Conservation (phyloP, 73 alveolate genomes). For the Durusdinium trenchii region DNA sequence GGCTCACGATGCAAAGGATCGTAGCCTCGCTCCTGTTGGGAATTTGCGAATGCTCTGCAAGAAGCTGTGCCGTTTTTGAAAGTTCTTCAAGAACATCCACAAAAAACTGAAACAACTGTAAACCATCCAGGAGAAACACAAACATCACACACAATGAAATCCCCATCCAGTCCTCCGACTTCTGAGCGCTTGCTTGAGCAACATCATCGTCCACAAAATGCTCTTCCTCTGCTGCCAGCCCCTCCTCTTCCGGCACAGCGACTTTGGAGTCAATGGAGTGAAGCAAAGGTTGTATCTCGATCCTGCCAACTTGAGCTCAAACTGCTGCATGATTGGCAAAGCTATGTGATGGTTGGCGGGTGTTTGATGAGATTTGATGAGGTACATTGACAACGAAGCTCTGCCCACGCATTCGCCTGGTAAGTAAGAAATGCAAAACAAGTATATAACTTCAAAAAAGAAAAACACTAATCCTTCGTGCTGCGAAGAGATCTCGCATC, state of each 20-base stretch:
- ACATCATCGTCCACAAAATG: conserved; percentile 83
- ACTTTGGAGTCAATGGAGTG: conserved; percentile 73
- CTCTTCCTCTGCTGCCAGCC: conserved; percentile 52
- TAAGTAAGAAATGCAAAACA: background rate
- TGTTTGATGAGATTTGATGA: background rate
- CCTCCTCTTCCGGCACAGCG: conserved; percentile 1
- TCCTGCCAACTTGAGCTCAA: conserved; percentile 15
- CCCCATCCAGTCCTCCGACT: conserved; percentile 29
- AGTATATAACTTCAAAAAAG: background rate
- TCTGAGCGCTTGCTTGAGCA: conserved; percentile 20
- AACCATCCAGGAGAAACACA: too few relatives aligned
- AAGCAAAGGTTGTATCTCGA: conserved; percentile 54
- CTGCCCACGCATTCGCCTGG: too few relatives aligned
- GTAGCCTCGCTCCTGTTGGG: conserved; percentile 28
- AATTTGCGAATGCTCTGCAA: background rate
- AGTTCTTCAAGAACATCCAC: too few relatives aligned
- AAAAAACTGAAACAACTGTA: too few relatives aligned
- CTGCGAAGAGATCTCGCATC: conserved; percentile 59
- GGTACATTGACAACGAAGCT: too few relatives aligned
- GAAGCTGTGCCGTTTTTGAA: too few relatives aligned
- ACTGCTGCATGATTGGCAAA: too few relatives aligned
- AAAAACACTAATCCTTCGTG: conserved; percentile 8
- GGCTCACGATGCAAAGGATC: conserved; percentile 61
- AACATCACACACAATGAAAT: background rate
- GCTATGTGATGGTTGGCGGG: background rate